phyloP scores from a whole-genome alignment of 768 basidiomycete species.

The Suillus bovinus region DNA sequence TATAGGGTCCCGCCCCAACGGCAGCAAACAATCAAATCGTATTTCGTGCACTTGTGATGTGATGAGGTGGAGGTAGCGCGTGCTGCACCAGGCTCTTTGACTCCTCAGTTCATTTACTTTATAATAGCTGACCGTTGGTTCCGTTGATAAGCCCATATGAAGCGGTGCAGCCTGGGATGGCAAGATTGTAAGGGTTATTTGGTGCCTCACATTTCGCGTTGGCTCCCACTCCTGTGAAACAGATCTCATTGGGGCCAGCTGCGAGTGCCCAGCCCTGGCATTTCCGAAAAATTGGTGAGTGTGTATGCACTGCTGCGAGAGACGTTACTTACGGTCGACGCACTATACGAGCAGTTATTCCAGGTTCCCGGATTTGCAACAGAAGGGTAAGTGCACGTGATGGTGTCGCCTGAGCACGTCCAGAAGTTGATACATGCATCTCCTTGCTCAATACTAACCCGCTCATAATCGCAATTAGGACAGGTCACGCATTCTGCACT shows the following conservation, averaged over 20 bases:
- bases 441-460: background rate
- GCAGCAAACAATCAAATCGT: no score
- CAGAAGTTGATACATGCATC: background rate
- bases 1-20: no score
- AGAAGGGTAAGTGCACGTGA: background rate
- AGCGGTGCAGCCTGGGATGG: background rate
- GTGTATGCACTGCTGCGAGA: background rate
- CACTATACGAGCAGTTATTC: background rate
- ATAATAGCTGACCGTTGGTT: background rate
- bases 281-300: background rate
- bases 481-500: background rate
- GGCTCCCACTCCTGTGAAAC: background rate
- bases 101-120: background rate
- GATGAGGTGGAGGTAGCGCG: background rate
- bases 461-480: conserved; percentile 2
- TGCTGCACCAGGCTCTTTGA: background rate
- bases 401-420: conserved; percentile 1
- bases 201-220: no score
- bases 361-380: background rate
- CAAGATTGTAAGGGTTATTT: conserved; percentile 1
- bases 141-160: background rate
- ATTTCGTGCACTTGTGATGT: no score
- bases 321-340: background rate
- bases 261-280: background rate
- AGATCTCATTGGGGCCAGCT: background rate